phyloP scores from a whole-genome alignment of 805 yeast species.

The Cyberlindnera veronae region DNA sequence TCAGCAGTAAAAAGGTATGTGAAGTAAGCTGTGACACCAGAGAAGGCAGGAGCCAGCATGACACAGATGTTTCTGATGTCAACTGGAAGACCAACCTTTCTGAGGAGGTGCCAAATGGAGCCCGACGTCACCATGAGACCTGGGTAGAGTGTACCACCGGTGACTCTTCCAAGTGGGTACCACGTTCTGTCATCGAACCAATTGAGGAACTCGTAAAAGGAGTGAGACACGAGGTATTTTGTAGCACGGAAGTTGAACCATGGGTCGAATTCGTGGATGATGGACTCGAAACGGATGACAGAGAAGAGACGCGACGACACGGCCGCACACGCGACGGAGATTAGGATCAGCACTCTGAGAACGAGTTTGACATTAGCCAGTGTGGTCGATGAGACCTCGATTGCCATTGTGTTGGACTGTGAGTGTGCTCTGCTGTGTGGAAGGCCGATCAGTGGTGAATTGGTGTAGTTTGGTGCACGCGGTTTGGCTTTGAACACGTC shows the following conservation, averaged over 20 bases:
- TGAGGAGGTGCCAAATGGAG: conserved; percentile 71
- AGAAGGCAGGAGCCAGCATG: conserved; percentile 92
- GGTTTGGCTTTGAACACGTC: conserved; percentile 7
- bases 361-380: conserved; percentile 21
- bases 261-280: conserved; percentile 96
- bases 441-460: not conserved
- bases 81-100: conserved; percentile 68
- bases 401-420: conserved; percentile 12
- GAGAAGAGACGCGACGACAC: conserved; percentile 89
- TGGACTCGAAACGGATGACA: conserved; percentile 93
- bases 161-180: conserved; percentile 98
- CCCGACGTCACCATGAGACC: conserved; percentile 99
- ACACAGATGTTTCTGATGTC: conserved; percentile 97
- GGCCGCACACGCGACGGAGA: conserved; percentile 86
- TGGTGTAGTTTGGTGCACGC: too few species aligned
- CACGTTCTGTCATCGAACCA: conserved; percentile 99
- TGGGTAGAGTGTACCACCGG: conserved; percentile 98
- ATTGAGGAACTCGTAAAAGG: conserved; percentile 87
- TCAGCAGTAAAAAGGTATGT: conserved; percentile 86
- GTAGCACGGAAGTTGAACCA: conserved; percentile 98
- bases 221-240: conserved; percentile 78
- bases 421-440: not conserved
- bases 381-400: conserved; percentile 20
- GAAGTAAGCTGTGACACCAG: conserved; percentile 87
- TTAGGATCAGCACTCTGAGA: conserved; percentile 62